A percentile compares a stretch with the other conserved stretches of the same genome.
phyloP scores from a whole-genome alignment of 306 rosid species.

The Comarum palustre region DNA sequence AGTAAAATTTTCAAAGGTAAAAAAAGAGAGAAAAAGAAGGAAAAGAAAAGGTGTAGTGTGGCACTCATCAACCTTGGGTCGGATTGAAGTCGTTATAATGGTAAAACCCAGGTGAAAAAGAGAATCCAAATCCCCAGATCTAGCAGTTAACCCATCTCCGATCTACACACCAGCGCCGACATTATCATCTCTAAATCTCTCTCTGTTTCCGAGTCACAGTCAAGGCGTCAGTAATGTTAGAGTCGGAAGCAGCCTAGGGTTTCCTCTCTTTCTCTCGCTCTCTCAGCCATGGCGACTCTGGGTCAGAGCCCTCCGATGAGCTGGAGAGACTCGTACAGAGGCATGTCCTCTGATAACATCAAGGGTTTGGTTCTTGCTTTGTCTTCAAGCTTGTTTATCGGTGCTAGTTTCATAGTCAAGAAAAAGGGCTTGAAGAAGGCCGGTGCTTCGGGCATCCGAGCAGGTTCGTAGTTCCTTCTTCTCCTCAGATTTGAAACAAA shows the following conservation, averaged over 20 bases:
- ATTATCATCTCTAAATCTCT: slow-evolving; percentile 23
- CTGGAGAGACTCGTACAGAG: slow-evolving; percentile 58
- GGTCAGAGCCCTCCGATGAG: slow-evolving; percentile 38
- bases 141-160: slow-evolving; percentile 1
- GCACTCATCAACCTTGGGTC: slow-evolving; percentile 24
- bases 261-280: not conserved
- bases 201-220: not conserved
- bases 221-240: slow-evolving; percentile 1
- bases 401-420: slow-evolving; percentile 85
- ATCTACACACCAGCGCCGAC: slow-evolving; percentile 20
- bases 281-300: slow-evolving; percentile 19
- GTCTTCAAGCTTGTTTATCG: slow-evolving; percentile 82
- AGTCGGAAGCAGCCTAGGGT: slow-evolving; percentile 27
- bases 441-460: slow-evolving; percentile 82
- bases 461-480: slow-evolving; percentile 42
- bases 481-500: not conserved
- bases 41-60: not conserved
- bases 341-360: slow-evolving; percentile 76
- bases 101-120: slow-evolving; percentile 15
- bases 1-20: too few species aligned
- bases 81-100: slow-evolving; percentile 22
- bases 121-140: slow-evolving; percentile 1
- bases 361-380: slow-evolving; percentile 76
- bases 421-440: slow-evolving; percentile 90
- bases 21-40: not conserved